Evolutionary conservation across 2,329 filamentous ascomycete species (phyloP).

Genomic region (Thyridium curvatum): DNA sequence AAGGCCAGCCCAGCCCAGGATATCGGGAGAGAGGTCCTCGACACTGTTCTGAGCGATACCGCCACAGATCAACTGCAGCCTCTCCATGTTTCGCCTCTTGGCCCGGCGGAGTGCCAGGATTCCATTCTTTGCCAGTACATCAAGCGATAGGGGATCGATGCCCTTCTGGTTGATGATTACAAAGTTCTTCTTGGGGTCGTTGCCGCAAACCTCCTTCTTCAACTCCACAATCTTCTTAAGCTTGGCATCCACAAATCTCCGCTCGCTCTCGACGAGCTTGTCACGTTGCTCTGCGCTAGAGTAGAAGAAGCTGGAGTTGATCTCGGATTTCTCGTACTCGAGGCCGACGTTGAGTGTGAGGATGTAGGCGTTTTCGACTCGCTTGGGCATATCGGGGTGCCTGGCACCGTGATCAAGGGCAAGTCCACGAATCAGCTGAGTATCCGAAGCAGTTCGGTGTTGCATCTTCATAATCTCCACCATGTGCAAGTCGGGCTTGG

Average conservation of each 20-base stretch:
- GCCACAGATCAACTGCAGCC: conserved; percentile 89
- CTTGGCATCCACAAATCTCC: conserved; percentile 92
- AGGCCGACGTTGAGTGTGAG: conserved; percentile 93
- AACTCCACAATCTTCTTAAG: conserved; percentile 95
- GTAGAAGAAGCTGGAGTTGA: conserved; percentile 99
- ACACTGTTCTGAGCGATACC: conserved; percentile 92
- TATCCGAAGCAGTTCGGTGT: conserved; percentile 92
- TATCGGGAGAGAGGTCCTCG: conserved; percentile 80
- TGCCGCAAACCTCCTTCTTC: conserved; percentile 95
- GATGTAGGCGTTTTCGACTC: conserved; percentile 91
- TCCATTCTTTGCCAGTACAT: conserved; percentile 95
- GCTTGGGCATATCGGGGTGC: conserved; percentile 97
- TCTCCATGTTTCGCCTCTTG: conserved; percentile 98
- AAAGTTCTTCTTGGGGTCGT: conserved; percentile 89
- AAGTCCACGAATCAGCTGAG: conserved; percentile 87
- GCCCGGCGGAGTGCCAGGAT: conserved; percentile 91
- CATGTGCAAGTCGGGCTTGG: conserved; percentile 97
- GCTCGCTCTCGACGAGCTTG: conserved; percentile 96
- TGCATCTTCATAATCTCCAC: conserved; percentile 99
- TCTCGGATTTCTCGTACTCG: conserved; percentile 98
- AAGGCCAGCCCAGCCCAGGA: conserved; percentile 90
- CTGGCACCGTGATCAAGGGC: conserved; percentile 92
- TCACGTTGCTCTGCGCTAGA: conserved; percentile 94
- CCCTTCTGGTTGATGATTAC: conserved; percentile 99
- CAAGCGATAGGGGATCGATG: conserved; percentile 91